phyloP scores from a whole-genome alignment of 2,329 filamentous ascomycete genomes.

The Penicillium sp. region DNA sequence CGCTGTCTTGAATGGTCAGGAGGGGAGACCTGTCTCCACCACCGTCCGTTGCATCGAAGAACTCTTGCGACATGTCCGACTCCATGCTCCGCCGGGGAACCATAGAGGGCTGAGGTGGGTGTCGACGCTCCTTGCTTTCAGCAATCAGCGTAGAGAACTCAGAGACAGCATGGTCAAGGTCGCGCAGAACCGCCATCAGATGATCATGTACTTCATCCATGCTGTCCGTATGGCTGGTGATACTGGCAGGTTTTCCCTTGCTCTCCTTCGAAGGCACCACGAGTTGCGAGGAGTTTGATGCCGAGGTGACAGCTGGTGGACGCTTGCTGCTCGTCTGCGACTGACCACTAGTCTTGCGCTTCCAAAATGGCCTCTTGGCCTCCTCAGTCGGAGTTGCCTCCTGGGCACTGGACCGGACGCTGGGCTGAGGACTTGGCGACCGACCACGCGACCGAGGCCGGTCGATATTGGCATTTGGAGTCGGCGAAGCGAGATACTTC shows the following conservation, averaged over 20 bases:
- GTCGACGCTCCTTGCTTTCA: slow-evolving; percentile 76
- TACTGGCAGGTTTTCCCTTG: slow-evolving; percentile 36
- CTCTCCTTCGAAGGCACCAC: slow-evolving; percentile 48
- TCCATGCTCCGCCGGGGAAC: slow-evolving; percentile 72
- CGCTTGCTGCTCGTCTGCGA: slow-evolving; percentile 40
- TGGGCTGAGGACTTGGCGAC: slow-evolving; percentile 37
- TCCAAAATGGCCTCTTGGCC: slow-evolving; percentile 84
- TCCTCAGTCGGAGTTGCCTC: slow-evolving; percentile 40
- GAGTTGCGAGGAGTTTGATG: slow-evolving; percentile 53
- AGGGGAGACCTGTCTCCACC: slow-evolving; percentile 62
- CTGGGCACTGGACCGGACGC: slow-evolving; percentile 31
- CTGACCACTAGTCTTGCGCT: slow-evolving; percentile 71
- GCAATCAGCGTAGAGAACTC: slow-evolving; percentile 79
- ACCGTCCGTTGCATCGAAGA: slow-evolving; percentile 85
- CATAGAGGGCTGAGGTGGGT: slow-evolving; percentile 56
- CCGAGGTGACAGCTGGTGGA: slow-evolving; percentile 47
- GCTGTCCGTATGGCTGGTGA: slow-evolving; percentile 45
- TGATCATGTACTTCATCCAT: slow-evolving; percentile 76
- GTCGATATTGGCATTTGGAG: slow-evolving; percentile 17
- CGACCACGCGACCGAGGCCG: slow-evolving; percentile 29
- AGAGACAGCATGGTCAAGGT: slow-evolving; percentile 78
- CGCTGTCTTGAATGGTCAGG: slow-evolving; percentile 73
- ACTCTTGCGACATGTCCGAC: slow-evolving; percentile 80
- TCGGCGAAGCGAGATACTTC: slow-evolving; percentile 50
- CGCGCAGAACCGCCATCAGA: slow-evolving; percentile 77